Percentiles rank a stretch among this genome's conserved stretches.
Conservation (phyloP, 345 rosid genomes). For the Populus simonii region DNA sequence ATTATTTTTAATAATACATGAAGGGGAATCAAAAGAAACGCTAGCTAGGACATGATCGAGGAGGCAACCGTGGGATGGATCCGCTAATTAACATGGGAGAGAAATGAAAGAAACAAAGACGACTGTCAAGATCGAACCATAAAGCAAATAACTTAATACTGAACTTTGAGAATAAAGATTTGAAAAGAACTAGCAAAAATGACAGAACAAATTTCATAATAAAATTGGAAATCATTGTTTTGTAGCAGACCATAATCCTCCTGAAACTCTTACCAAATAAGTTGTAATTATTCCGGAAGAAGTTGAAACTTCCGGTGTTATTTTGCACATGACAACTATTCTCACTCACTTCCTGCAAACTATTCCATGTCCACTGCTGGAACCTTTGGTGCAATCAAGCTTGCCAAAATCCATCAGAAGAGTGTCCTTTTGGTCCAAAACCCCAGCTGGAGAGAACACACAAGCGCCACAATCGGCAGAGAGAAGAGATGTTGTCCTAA, state of each 20-base stretch:
- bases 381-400: conserved; percentile 44
- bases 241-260: neutral
- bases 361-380: conserved; percentile 45
- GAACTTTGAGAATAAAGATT: neutral
- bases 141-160: neutral
- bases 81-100: neutral
- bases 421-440: conserved; percentile 9
- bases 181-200: neutral
- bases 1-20: too few species aligned
- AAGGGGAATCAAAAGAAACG: too few species aligned
- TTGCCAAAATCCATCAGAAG: conserved; percentile 29
- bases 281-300: neutral
- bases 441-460: conserved; percentile 25
- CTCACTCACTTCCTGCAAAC: conserved; percentile 39
- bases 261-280: neutral
- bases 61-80: too few species aligned
- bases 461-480: conserved; percentile 40
- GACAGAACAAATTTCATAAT: neutral
- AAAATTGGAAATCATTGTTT: neutral
- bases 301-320: neutral
- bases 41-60: too few species aligned
- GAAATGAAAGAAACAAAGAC: neutral
- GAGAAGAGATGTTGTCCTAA: conserved; percentile 48
- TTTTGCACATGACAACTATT: neutral
- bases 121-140: neutral